phyloP scores from a whole-genome alignment of 257 asterid species.

The Mentha longifolia region DNA sequence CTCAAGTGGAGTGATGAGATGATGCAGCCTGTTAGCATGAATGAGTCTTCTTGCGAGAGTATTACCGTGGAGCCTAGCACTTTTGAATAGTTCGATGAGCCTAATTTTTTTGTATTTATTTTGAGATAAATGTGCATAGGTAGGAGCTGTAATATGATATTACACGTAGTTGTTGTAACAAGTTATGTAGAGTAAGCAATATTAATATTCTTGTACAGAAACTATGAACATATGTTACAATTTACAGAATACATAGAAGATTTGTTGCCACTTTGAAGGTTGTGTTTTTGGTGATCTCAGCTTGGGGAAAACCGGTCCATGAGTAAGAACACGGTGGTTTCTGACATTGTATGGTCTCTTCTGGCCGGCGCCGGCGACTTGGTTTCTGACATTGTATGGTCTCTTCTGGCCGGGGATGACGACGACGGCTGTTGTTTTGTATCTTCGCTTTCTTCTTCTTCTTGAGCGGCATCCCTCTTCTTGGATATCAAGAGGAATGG shows the following conservation, averaged over 20 bases:
- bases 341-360: conserved; percentile 56
- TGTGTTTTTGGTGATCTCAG: conserved; percentile 43
- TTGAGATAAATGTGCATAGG: conserved; percentile 17
- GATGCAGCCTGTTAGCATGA: conserved; percentile 26
- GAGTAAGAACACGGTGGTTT: conserved; percentile 61
- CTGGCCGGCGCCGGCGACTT: conserved; percentile 30
- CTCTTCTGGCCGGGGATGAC: conserved; percentile 35
- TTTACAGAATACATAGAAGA: conserved; percentile 20
- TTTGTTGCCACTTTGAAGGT: neutral
- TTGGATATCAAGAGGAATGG: conserved; percentile 38
- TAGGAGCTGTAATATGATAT: neutral
- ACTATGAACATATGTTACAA: neutral
- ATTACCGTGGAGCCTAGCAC: conserved; percentile 67
- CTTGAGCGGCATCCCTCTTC: conserved; percentile 36
- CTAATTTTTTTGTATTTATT: neutral
- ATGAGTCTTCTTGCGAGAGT: conserved; percentile 57
- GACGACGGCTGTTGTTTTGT: conserved; percentile 25
- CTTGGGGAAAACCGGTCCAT: conserved; percentile 88
- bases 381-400: conserved; percentile 59
- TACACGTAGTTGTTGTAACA: neutral
- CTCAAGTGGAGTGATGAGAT: conserved; percentile 69
- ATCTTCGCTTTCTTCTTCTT: conserved; percentile 30
- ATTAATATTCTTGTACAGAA: conserved; percentile 19
- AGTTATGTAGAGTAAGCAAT: neutral
- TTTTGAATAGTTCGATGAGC: conserved; percentile 27